Conservation (phyloP, 2,329 filamentous ascomycete species). For the Alternaria arborescens region DNA sequence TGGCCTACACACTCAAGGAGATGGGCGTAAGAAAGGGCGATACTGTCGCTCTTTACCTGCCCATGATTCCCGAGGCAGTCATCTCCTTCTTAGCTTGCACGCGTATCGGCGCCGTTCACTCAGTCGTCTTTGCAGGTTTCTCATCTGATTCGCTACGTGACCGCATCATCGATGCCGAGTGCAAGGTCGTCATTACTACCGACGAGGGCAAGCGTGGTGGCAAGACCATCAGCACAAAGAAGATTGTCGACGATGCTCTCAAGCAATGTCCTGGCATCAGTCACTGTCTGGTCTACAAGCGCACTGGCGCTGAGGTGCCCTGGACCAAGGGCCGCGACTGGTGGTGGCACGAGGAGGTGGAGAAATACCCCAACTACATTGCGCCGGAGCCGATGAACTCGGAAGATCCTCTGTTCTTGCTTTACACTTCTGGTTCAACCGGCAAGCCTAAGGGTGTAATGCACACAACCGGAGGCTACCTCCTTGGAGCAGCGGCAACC, state of each 20-base stretch:
- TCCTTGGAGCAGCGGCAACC: slow-evolving; percentile 90
- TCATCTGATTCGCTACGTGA: slow-evolving; percentile 95
- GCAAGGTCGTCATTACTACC: slow-evolving; percentile 93
- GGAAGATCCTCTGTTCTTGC: slow-evolving; percentile 94
- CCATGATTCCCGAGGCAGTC: slow-evolving; percentile 97
- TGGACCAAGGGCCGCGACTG: slow-evolving; percentile 88
- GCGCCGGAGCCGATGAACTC: slow-evolving; percentile 88
- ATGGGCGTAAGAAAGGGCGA: slow-evolving; percentile 98
- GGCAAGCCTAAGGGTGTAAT: slow-evolving; percentile 99
- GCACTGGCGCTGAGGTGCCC: slow-evolving; percentile 90
- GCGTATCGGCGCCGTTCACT: slow-evolving; percentile 95
- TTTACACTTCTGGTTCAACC: slow-evolving; percentile 97
- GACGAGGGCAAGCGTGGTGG: slow-evolving; percentile 98
- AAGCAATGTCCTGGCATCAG: slow-evolving; percentile 93
- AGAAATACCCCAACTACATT: slow-evolving; percentile 95
- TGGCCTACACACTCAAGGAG: slow-evolving; percentile 87
- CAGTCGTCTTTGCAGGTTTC: slow-evolving; percentile 97
- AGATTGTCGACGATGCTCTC: slow-evolving; percentile 97
- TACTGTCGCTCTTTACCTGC: slow-evolving; percentile 94
- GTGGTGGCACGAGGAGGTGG: slow-evolving; percentile 99
- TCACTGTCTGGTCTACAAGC: slow-evolving; percentile 90
- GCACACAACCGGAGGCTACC: slow-evolving; percentile 95
- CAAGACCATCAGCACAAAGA: slow-evolving; percentile 97
- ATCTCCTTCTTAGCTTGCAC: slow-evolving; percentile 89
- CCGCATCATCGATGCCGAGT: slow-evolving; percentile 88